Evolutionary conservation across 306 rosid genomes (phyloP).

Genomic region (Cucurbita argyrosperma): DNA sequence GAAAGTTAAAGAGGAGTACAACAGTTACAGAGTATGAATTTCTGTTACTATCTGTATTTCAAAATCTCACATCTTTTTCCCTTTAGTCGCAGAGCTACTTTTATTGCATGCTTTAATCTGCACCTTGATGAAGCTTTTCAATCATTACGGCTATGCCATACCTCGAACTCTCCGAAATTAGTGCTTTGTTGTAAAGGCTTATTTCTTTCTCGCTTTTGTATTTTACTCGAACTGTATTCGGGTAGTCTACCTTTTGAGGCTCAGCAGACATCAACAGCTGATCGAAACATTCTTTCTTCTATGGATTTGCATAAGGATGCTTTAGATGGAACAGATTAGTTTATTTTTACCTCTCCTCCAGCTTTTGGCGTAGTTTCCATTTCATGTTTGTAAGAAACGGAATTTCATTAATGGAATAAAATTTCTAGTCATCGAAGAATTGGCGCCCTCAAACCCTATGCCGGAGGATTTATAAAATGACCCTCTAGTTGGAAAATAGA

Average conservation of each 20-base stretch:
- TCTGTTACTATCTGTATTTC: neutral
- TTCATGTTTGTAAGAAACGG: neutral
- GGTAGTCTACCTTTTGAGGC: neutral
- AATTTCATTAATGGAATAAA: neutral
- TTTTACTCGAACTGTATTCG: neutral
- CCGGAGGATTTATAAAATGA: neutral
- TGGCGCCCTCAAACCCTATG: neutral
- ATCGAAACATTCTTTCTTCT: neutral
- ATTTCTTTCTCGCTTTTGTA: neutral
- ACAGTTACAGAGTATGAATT: slow-evolving; percentile 63
- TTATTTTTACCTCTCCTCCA: neutral
- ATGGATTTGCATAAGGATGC: neutral
- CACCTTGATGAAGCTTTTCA: neutral
- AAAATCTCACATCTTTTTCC: neutral
- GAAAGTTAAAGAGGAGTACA: slow-evolving; percentile 97
- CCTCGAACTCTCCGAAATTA: neutral
- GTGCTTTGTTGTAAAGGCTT: neutral
- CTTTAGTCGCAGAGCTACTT: neutral
- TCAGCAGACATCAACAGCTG: neutral
- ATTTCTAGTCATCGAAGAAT: neutral
- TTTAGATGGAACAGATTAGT: neutral
- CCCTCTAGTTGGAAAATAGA: neutral
- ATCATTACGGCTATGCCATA: neutral
- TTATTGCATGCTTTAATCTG: neutral
- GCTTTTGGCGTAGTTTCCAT: neutral